These are phyloP conservation scores for Rhynchospora tenuis DNA, from an alignment of 176 grass and related monocot genomes.

Conservation along the genomic window DNA sequence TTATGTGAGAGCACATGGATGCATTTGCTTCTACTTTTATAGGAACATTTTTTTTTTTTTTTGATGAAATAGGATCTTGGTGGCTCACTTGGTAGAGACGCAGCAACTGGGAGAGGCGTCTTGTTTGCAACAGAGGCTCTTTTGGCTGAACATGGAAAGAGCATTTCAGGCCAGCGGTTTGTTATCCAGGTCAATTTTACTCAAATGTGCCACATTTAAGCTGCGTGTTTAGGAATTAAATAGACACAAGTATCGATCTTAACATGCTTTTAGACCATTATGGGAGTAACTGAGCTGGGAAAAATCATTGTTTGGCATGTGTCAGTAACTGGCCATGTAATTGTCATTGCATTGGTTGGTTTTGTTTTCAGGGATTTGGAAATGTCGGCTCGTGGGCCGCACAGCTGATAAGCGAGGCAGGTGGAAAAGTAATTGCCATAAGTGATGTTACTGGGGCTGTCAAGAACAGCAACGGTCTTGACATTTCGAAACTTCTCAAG, in stretches of 20 bases:
- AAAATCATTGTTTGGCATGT: background rate
- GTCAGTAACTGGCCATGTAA: background rate
- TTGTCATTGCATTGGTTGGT: background rate
- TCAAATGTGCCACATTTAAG: background rate
- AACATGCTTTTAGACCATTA: background rate
- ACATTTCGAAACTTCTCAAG: slow-evolving; percentile 38
- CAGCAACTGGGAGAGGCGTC: slow-evolving; percentile 51
- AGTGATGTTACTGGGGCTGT: slow-evolving; percentile 43
- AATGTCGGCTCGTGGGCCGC: slow-evolving; percentile 45
- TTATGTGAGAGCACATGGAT: background rate
- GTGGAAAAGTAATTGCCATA: slow-evolving; percentile 34
- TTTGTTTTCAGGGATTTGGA: slow-evolving; percentile 35
- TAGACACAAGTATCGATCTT: background rate
- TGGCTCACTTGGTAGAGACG: slow-evolving; percentile 49
- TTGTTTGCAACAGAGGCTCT: slow-evolving; percentile 86
- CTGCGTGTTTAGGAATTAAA: background rate
- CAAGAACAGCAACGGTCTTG: slow-evolving; percentile 38
- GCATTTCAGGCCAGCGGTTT: slow-evolving; percentile 56
- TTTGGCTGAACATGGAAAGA: slow-evolving; percentile 54
- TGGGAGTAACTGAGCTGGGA: background rate
- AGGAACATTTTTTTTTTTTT: too few species aligned
- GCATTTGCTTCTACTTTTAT: background rate
- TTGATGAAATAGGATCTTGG: slow-evolving; percentile 31
- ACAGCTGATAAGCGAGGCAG: slow-evolving; percentile 51
- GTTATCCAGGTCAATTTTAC: slow-evolving; percentile 76